Percentiles rank a stretch among this genome's conserved stretches.
Evolutionary conservation across 371 early-diverging fungal species (phyloP).

Genomic region (Haplosporangium sp.): DNA sequence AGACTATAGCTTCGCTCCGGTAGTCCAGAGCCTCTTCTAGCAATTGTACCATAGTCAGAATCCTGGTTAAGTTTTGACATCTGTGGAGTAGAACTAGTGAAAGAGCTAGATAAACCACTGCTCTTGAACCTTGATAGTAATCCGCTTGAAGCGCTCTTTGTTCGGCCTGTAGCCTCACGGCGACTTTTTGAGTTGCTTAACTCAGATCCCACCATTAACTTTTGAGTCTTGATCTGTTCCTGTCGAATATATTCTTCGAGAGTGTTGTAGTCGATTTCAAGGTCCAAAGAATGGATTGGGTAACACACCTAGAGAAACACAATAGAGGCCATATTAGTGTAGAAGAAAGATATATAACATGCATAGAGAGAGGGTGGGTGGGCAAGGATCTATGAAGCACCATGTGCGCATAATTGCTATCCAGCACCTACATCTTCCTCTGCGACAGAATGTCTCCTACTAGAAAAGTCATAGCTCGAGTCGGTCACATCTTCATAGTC

Average conservation of each 20-base stretch:
- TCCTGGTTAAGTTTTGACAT: slow-evolving; percentile 22
- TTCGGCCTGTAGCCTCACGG: slow-evolving; percentile 13
- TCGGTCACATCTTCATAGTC: slow-evolving; percentile 51
- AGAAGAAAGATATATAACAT: not conserved
- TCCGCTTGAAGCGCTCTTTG: slow-evolving; percentile 25
- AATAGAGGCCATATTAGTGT: not conserved
- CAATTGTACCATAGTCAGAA: slow-evolving; percentile 33
- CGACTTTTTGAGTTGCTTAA: not conserved
- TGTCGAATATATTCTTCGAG: slow-evolving; percentile 50
- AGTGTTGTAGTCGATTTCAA: slow-evolving; percentile 42
- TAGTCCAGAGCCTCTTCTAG: slow-evolving; percentile 3
- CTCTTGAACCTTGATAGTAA: slow-evolving; percentile 36
- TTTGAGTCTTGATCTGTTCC: slow-evolving; percentile 47
- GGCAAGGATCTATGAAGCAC: too few species aligned
- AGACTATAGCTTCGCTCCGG: slow-evolving; percentile 51
- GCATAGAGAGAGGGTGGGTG: too few species aligned
- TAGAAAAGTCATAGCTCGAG: slow-evolving; percentile 43
- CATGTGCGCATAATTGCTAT: not conserved
- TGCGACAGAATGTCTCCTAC: slow-evolving; percentile 50
- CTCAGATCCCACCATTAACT: slow-evolving; percentile 17
- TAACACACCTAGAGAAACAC: slow-evolving; percentile 36
- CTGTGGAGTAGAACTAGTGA: slow-evolving; percentile 17
- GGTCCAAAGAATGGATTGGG: slow-evolving; percentile 29
- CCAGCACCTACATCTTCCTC: slow-evolving; percentile 53
- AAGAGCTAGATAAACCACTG: slow-evolving; percentile 18